phyloP scores from a whole-genome alignment of 2,329 filamentous ascomycete genomes.

The Claviceps africana region DNA sequence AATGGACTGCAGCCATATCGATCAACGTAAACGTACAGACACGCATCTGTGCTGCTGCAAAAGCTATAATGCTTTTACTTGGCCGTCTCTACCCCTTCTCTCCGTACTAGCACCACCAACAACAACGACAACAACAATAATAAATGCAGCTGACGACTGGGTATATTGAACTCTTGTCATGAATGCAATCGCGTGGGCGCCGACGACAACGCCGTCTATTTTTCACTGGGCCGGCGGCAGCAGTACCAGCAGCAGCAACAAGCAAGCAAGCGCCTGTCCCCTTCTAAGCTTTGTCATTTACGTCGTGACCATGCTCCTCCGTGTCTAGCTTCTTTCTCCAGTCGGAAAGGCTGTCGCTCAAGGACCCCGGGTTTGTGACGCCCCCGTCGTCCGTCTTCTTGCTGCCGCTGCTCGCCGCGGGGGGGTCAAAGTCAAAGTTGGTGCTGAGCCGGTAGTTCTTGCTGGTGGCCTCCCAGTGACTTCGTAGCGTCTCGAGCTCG shows the following conservation, averaged over 20 bases:
- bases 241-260: too few relatives aligned
- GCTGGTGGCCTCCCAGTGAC: slow-evolving; percentile 90
- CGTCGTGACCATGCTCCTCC: slow-evolving; percentile 23
- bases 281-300: slow-evolving; percentile 3
- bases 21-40: not conserved
- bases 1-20: not conserved
- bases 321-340: slow-evolving; percentile 67
- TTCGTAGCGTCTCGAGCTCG: slow-evolving; percentile 80
- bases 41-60: not conserved
- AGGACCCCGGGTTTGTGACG: slow-evolving; percentile 25
- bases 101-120: slow-evolving; percentile 1
- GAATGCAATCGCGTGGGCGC: slow-evolving; percentile 14
- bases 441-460: slow-evolving; percentile 87
- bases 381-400: slow-evolving; percentile 29
- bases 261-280: not conserved
- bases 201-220: not conserved
- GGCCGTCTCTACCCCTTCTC: slow-evolving; percentile 3
- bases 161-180: slow-evolving; percentile 18
- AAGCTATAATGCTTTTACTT: not conserved
- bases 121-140: not conserved
- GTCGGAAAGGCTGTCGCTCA: slow-evolving; percentile 61
- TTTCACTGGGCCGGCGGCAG: not conserved
- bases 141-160: slow-evolving; percentile 13
- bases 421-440: slow-evolving; percentile 67
- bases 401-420: slow-evolving; percentile 12